Evolutionary conservation across 208 protist genomes (phyloP).

Genomic region (Lotmaria passim): DNA sequence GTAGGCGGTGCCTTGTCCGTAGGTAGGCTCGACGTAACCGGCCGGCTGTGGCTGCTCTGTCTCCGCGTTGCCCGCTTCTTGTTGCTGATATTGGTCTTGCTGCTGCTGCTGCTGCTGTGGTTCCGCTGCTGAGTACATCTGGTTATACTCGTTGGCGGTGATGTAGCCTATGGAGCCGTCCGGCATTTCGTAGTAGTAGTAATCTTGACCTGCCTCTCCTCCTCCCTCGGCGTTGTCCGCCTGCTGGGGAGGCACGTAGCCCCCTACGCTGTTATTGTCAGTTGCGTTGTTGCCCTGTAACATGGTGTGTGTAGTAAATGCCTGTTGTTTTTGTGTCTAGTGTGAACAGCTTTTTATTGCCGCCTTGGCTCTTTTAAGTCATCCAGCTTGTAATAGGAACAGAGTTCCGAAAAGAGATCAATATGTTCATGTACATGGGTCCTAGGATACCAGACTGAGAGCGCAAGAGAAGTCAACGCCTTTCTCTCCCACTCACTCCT

Average conservation of each 20-base stretch:
- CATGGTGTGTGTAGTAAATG: no score
- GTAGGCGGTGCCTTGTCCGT: constrained; percentile 11
- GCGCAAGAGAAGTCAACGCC: no score
- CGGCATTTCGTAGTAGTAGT: constrained; percentile 39
- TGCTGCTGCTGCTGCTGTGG: constrained; percentile 18
- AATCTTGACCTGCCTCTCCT: constrained; percentile 1
- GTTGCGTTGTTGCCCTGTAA: not conserved
- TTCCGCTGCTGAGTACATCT: constrained; percentile 24
- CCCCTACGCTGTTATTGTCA: constrained; percentile 10
- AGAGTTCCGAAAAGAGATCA: no score
- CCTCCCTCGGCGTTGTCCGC: not conserved
- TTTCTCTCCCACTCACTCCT: no score
- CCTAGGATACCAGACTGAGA: no score
- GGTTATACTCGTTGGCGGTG: constrained; percentile 11
- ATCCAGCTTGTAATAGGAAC: no score
- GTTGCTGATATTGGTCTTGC: not conserved
- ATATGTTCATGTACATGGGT: no score
- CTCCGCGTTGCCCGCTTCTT: not conserved
- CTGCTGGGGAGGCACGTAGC: constrained; percentile 24
- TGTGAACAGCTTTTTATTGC: no score
- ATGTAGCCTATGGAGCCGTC: constrained; percentile 34
- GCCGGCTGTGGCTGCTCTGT: constrained; percentile 11
- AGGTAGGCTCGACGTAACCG: constrained; percentile 17
- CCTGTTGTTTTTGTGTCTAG: no score
- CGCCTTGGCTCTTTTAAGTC: no score